These are phyloP conservation scores for Mycena indigotica DNA, from an alignment of 768 basidiomycete species.

Conservation along the genomic window DNA sequence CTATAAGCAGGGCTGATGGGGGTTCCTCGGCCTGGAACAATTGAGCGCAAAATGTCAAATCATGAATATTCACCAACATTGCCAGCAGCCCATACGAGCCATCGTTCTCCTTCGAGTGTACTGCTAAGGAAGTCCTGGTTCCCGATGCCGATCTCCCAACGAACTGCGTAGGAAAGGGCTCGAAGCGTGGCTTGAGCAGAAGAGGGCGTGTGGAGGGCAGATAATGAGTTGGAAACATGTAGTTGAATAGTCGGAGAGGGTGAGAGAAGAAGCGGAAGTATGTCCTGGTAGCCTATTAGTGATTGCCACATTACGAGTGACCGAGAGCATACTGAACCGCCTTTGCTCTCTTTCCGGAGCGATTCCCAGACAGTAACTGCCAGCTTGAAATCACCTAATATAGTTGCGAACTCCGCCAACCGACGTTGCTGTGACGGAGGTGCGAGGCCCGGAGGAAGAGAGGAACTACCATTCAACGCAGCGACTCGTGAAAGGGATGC, in stretches of 20 bases:
- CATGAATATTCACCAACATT: constrained; percentile 53
- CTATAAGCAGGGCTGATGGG: constrained; percentile 75
- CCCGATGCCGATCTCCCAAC: constrained; percentile 74
- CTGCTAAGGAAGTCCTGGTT: constrained; percentile 58
- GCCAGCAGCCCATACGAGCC: constrained; percentile 85
- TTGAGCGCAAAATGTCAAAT: constrained; percentile 26
- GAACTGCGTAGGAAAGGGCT: constrained; percentile 66
- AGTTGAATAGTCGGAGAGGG: constrained; percentile 63
- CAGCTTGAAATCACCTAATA: constrained; percentile 86
- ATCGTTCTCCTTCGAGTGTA: constrained; percentile 74
- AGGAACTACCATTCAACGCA: constrained; percentile 38
- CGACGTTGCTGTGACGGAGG: constrained; percentile 75
- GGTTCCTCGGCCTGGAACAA: constrained; percentile 74
- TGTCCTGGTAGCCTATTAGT: constrained; percentile 56
- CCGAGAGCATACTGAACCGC: constrained; percentile 64
- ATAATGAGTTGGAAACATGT: constrained; percentile 64
- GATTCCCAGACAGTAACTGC: constrained; percentile 86
- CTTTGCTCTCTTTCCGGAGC: constrained; percentile 82
- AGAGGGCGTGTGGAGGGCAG: constrained; percentile 43
- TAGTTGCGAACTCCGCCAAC: constrained; percentile 94
- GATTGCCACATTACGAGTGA: constrained; percentile 1
- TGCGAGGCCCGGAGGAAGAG: constrained; percentile 24
- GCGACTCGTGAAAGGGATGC: constrained; percentile 45
- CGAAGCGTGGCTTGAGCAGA: constrained; percentile 68
- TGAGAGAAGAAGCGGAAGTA: constrained; percentile 71